Base-by-base conservation (phyloP, 2,329 filamentous ascomycete species). In the Ophidiomyces ophidiicola region DNA sequence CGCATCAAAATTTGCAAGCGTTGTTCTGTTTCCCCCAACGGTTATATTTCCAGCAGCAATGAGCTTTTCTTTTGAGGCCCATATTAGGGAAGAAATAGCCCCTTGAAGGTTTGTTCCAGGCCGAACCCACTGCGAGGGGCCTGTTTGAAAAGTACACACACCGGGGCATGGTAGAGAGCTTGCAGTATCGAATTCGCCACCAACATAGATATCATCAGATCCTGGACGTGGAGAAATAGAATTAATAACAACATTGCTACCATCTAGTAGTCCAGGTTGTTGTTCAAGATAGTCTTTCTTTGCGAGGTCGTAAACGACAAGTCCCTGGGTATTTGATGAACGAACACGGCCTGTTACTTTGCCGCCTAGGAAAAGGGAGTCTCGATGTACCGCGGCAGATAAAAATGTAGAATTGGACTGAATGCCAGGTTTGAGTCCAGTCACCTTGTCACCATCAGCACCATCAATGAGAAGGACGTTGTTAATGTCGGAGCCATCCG, bases 401-500 rank as follows among this genome's bases (percentile, higher is more conserved):
- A 78, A 61, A 55, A 96, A 81, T 0, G 77, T 81, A 0, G 88
- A 92, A 50, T 80, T 77, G 4, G 70, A 64, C 8, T 80, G 72
- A 32, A 94, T 60, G 8, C 72, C 75, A 14, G 47, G 37, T 1
- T 71, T 64, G 2, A 72, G 70, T 6, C 88, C 88, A 18, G 70
- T 78, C 11, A 92, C 68, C 3, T 67, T 65, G 49, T 80, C 67
- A 17, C 68, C 68, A 44, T 82, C 68, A n/a, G 76, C 73, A 30
- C 80, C 79, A 57, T 94, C 82, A 45, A 96, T 75, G 47, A 98
- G 74, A 25, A 81, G 68, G 11, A 98, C 66, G 51, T 94, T 96
- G 48, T 85, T 70, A 44, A 94, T 70, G 4, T 70, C 69, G 3
- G 79, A 76, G 15, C 78, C 82, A 48, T 87, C 74, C 5, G 71